A percentile compares a stretch with the other conserved stretches of the same genome.
These are phyloP conservation scores for Yamadazyma diospyri DNA, from an alignment of 1,139 yeast species.

Conservation along the genomic window DNA sequence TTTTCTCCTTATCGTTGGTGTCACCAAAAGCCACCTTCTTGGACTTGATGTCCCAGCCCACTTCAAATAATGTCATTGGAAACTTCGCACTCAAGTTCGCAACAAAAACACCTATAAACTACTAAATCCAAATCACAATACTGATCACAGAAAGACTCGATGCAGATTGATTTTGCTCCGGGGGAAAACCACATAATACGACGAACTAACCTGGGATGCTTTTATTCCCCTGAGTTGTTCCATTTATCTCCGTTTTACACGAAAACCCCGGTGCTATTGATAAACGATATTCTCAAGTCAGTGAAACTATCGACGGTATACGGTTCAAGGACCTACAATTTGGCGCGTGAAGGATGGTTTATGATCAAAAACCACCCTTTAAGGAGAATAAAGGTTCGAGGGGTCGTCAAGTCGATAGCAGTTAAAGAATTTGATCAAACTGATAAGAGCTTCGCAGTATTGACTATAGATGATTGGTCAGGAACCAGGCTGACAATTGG, in stretches of 20 bases:
- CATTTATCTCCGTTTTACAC: constrained; percentile 12
- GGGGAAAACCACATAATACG: constrained; percentile 16
- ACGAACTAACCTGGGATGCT: constrained; percentile 11
- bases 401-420: constrained; percentile 13
- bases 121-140: background rate
- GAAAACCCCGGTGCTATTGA: constrained; percentile 12
- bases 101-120: background rate
- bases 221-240: constrained; percentile 18
- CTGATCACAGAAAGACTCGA: background rate
- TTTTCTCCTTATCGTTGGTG: constrained; percentile 10
- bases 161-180: constrained; percentile 16
- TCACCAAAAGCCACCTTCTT: constrained; percentile 49
- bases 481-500: constrained; percentile 13
- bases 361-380: constrained; percentile 19
- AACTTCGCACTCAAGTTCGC: constrained; percentile 1
- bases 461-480: constrained; percentile 18
- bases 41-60: constrained; percentile 74
- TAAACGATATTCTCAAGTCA: constrained; percentile 14
- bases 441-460: constrained; percentile 8
- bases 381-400: constrained; percentile 10
- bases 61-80: constrained; percentile 69
- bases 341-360: constrained; percentile 7
- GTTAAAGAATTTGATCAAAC: constrained; percentile 9
- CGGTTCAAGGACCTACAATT: constrained; percentile 13
- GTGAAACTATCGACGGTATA: constrained; percentile 11